Conservation (phyloP, 495 filamentous ascomycete species). For the Usnea hakonensis region DNA sequence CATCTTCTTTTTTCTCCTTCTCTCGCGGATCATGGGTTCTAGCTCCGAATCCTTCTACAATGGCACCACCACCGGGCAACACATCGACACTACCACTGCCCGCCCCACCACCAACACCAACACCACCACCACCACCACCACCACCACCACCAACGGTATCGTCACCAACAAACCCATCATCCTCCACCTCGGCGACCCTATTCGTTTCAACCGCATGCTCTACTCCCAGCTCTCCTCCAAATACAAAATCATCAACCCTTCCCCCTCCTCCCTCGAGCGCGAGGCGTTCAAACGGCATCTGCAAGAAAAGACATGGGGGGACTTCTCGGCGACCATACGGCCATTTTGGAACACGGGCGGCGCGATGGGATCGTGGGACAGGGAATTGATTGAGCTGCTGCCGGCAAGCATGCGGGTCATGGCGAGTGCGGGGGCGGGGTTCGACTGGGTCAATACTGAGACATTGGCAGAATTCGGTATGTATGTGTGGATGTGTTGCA, state of each 20-base stretch:
- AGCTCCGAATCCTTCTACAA: neutral
- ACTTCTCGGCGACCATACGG: slow-evolving; percentile 66
- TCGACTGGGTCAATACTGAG: slow-evolving; percentile 69
- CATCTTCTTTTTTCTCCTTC: neutral
- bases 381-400: slow-evolving; percentile 57
- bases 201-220: slow-evolving; percentile 55
- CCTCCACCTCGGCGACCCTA: slow-evolving; percentile 62
- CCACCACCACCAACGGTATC: neutral
- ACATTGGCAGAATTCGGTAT: slow-evolving; percentile 59
- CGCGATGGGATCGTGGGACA: slow-evolving; percentile 73
- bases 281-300: slow-evolving; percentile 55
- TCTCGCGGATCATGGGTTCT: neutral
- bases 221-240: slow-evolving; percentile 46
- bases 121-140: slow-evolving; percentile 4
- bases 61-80: no score
- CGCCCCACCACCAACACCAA: neutral
- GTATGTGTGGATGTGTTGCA: slow-evolving; percentile 15
- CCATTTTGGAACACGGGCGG: slow-evolving; percentile 74
- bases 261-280: slow-evolving; percentile 43
- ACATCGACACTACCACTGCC: no score
- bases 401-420: slow-evolving; percentile 59
- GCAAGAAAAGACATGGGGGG: slow-evolving; percentile 56
- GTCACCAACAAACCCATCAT: slow-evolving; percentile 38
- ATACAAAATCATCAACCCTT: slow-evolving; percentile 53
- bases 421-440: slow-evolving; percentile 66